Percentiles rank a stretch among this genome's conserved stretches.
Conservation (phyloP, 2,329 filamentous ascomycete species). For the Boeremia lycopersici region DNA sequence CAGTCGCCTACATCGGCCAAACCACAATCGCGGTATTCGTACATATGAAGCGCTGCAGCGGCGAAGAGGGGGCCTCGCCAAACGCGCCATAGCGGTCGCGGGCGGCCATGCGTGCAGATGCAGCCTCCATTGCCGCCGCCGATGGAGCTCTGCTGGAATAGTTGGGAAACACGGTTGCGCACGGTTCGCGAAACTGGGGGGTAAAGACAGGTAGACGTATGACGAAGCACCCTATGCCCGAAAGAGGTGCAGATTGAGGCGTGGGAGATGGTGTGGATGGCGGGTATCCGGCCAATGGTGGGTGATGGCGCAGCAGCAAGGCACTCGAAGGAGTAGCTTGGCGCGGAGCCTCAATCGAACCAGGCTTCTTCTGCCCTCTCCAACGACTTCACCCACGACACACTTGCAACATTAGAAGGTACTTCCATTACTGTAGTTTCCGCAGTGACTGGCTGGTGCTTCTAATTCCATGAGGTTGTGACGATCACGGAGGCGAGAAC, state of each 20-base stretch:
- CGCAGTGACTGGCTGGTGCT: no score
- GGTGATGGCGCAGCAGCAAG: not conserved
- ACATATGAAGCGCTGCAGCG: conserved; percentile 92
- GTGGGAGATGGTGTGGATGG: conserved; percentile 12
- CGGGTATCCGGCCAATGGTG: conserved; percentile 12
- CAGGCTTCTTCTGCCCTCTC: not conserved
- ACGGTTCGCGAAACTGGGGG: conserved; percentile 11
- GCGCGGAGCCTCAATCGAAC: not conserved
- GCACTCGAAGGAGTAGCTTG: not conserved
- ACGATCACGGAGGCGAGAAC: no score
- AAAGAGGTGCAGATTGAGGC: conserved; percentile 16
- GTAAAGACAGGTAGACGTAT: conserved; percentile 16
- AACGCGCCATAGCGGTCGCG: conserved; percentile 90
- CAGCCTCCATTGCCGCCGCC: conserved; percentile 74
- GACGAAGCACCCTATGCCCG: conserved; percentile 17
- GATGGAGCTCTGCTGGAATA: conserved; percentile 19
- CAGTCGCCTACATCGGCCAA: conserved; percentile 16
- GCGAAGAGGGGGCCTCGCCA: conserved; percentile 78
- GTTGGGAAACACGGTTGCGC: conserved; percentile 21
- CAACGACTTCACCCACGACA: not conserved
- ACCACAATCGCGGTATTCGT: conserved; percentile 30
- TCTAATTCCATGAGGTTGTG: no score
- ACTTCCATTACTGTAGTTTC: no score
- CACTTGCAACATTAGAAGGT: no score
- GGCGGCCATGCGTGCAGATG: conserved; percentile 92